Base-by-base conservation (phyloP, 129 eudicot genomes). In the Sambucus nigra region DNA sequence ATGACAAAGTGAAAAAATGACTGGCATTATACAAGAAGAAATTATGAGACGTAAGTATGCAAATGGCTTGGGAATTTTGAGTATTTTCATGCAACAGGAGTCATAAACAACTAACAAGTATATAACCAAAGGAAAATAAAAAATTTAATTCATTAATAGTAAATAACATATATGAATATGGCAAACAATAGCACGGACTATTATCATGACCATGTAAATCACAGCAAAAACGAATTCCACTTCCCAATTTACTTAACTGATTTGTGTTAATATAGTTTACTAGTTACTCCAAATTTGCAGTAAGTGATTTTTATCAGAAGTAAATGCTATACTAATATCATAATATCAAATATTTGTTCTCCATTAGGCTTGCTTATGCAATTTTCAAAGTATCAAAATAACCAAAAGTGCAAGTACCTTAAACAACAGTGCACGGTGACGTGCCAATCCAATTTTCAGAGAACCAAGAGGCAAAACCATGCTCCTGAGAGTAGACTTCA, bases 401-500 rank as follows among this genome's bases (percentile, higher is more conserved):
- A 10, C 26, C 28, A 42, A 18, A 40, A 10, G 45, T 4, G 21
- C 39, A 57, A 33, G 29, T 85, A 85, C 98, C 98, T 85, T 91
- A 62, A 91, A 91, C 31, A 85, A 68, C 74, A 91, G 68, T 12
- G 98, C 89, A 57, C 98, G 88, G 59, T 91, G 98, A 67, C 98
- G 89, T 13, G 98, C 94, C 81, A 91, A 47, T 25, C 98, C 95
- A 74, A 82, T 45, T 28, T 70, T 85, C 47, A 91, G 65, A 28
- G 88, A 85, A 60, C 95, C 98, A 74, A 91, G 86, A 58, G 98
- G 98, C 74, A 91, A 67, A 45, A 91, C 89, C 79, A 81, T 76
- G 86, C 94, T 91, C 69, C 89, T 80, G 39, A 81, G 69, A 62
- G 66, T 74, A 53, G 61, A 71, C 74, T 69, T 91, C 59, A 91